phyloP scores from a whole-genome alignment of 2,329 filamentous ascomycete species.

The Paecilomyces formosus region DNA sequence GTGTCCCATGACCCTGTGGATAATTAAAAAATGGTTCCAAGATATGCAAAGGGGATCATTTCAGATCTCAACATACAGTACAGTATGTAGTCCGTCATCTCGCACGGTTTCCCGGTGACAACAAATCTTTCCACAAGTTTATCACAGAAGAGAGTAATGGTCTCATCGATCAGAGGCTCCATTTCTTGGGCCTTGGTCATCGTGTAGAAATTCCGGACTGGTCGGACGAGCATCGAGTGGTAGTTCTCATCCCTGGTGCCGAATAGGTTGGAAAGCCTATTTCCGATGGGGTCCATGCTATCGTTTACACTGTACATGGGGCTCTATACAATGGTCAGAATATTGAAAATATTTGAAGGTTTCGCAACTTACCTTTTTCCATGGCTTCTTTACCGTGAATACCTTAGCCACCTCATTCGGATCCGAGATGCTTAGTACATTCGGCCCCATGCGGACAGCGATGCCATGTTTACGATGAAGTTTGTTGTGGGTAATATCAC shows the following conservation, averaged over 20 bases:
- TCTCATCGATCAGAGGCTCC: conserved; percentile 17
- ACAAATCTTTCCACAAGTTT: conserved; percentile 24
- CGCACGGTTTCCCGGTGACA: conserved; percentile 17
- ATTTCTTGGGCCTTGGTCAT: conserved; percentile 14
- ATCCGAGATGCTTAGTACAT: conserved; percentile 64
- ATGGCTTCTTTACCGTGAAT: not conserved
- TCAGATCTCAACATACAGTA: conserved; percentile 10
- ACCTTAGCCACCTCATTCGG: conserved; percentile 49
- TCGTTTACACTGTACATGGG: conserved; percentile 13
- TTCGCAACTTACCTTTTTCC: not conserved
- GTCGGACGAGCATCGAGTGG: conserved; percentile 29
- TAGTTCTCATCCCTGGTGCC: conserved; percentile 23
- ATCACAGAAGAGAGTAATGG: conserved; percentile 21
- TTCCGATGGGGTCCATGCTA: conserved; percentile 20
- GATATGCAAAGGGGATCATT: no score
- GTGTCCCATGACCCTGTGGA: conserved; percentile 11
- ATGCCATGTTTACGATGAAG: conserved; percentile 66
- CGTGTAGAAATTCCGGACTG: conserved; percentile 30
- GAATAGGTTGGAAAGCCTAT: conserved; percentile 29
- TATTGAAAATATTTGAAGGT: not conserved
- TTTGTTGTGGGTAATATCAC: conserved; percentile 59
- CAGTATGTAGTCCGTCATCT: conserved; percentile 35
- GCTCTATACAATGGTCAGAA: conserved; percentile 4
- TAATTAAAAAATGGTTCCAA: not conserved
- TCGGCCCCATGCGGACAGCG: conserved; percentile 68